phyloP scores from a whole-genome alignment of 257 asterid genomes.

The Nicotiana tabacum region DNA sequence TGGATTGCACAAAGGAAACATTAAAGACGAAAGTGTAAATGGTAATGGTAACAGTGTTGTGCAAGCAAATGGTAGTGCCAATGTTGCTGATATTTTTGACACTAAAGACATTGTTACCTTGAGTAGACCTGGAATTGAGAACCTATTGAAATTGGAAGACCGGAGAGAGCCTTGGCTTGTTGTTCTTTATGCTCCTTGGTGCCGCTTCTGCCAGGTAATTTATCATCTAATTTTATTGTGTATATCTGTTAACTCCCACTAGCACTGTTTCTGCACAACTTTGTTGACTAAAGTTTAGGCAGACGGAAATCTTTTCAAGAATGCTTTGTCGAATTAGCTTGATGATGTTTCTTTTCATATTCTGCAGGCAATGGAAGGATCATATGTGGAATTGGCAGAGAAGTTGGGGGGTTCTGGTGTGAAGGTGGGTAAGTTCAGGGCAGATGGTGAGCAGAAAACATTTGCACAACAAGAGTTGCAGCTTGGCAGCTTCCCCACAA shows the following conservation, averaged over 20 bases:
- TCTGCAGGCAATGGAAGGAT: conserved; percentile 56
- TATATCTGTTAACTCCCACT: not conserved
- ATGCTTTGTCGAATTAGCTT: not conserved
- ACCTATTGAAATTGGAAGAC: conserved; percentile 50
- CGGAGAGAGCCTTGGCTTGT: conserved; percentile 75
- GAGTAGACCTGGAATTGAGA: conserved; percentile 73
- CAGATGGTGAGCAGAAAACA: conserved; percentile 76
- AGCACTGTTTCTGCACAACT: not conserved
- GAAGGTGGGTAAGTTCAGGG: conserved; percentile 75
- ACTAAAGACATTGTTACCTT: conserved; percentile 34
- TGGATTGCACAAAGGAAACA: conserved; percentile 81
- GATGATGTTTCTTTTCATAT: not conserved
- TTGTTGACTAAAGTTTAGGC: not conserved
- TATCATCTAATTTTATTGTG: not conserved
- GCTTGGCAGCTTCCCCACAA: conserved; percentile 73
- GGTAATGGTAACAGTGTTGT: conserved; percentile 14
- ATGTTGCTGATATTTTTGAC: conserved; percentile 48
- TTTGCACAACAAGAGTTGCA: conserved; percentile 62
- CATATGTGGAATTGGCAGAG: conserved; percentile 59
- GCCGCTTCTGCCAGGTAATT: conserved; percentile 59
- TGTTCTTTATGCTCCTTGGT: conserved; percentile 86
- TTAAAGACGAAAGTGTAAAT: conserved; percentile 45
- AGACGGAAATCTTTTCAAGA: too few relatives aligned
- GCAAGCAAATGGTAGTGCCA: conserved; percentile 30
- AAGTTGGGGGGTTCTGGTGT: conserved; percentile 59